These are phyloP conservation scores for Agapanthus africanus DNA, from an alignment of 106 monocot genomes.

Conservation along the genomic window DNA sequence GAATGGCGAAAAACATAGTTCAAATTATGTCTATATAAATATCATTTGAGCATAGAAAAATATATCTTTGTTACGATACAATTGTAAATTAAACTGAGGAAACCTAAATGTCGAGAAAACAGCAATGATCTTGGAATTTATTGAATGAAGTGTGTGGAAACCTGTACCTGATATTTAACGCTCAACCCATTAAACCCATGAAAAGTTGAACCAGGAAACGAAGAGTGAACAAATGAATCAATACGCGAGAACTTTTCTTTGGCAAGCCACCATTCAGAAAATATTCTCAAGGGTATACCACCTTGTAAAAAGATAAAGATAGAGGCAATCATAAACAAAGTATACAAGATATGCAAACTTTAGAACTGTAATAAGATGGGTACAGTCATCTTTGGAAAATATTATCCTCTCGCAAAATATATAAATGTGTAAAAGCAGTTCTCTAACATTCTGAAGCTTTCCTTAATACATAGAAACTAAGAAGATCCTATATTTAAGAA, in stretches of 20 bases:
- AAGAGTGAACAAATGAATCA: conserved; percentile 62
- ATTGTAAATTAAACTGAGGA: neutral
- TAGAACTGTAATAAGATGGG: no score
- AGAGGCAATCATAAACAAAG: neutral
- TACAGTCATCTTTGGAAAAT: no score
- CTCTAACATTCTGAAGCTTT: no score
- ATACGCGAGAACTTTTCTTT: conserved; percentile 66
- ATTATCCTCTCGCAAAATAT: no score
- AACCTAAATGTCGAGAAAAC: neutral
- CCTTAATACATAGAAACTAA: no score
- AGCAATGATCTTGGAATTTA: neutral
- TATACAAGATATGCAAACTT: no score
- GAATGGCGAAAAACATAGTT: no score
- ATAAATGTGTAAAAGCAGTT: no score
- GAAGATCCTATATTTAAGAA: no score
- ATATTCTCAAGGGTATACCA: conserved; percentile 85
- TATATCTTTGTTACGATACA: no score
- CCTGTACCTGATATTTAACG: conserved; percentile 69
- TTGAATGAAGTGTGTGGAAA: neutral
- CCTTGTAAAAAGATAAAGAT: conserved; percentile 23
- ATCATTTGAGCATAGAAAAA: no score
- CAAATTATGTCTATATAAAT: no score
- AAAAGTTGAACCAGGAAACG: conserved; percentile 80
- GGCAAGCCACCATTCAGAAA: conserved; percentile 86
- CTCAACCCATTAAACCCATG: conserved; percentile 79